Base-by-base conservation (phyloP, 257 asterid species). In the Paraleonurus japonicus region DNA sequence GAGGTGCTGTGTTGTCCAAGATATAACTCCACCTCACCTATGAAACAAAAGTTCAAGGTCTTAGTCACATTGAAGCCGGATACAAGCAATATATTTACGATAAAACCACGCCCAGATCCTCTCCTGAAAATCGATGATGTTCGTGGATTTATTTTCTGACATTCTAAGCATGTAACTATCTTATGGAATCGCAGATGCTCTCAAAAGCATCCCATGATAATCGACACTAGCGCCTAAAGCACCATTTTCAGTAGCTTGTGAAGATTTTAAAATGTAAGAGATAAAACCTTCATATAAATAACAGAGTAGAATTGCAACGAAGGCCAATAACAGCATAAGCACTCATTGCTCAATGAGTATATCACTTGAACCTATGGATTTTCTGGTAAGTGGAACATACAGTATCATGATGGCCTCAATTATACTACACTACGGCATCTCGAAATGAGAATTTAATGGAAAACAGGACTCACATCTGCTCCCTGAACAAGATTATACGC, bases 21-120 rank as follows among this genome's bases (percentile, higher is more conserved):
- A 94, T 91, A 81, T 89, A 88, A 83, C 96, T 94, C 99, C 99
- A 94, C 66, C 90, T 85, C 66, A 89, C 97, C 98, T 94, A 82
- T 50, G 78, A 68, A 70, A 50, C 83, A 70, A 78, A 75, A 54
- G 23, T 71, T 47, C 74, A 72, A 50, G 71, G 28, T 43, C 63
- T 63, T 37, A 61, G 43, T 35, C 55, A 73, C 60, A 70, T 48
- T 22, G 45, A 67, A 32, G 43, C n/a, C 6, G 62, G 69, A 59
- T 13, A 27, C 7, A 69, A 61, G 39, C 19, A 32, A 71, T 2
- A 76, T 54, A 47, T 5, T 37, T 65, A 67, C 47, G 22, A 16
- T 11, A 59, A 43, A 13, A 9, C 24, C 7, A 7, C 61, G 15
- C 33, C 48, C n/a, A 37, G 43, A 43, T 9, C 30, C 47, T 15